Conservation (phyloP, 371 early-diverging fungal genomes). For the Smittium mucronatum region DNA sequence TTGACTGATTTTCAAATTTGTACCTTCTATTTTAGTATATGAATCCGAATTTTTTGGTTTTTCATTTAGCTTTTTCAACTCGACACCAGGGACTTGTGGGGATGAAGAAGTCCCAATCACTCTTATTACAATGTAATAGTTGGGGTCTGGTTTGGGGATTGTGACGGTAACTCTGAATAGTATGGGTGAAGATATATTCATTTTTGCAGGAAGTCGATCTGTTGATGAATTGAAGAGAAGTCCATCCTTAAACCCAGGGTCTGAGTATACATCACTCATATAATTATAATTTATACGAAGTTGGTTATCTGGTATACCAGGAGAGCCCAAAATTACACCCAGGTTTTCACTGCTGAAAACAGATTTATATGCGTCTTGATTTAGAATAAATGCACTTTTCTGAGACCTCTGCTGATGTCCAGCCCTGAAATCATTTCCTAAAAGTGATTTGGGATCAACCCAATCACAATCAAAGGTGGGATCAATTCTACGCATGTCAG, state of each 20-base stretch:
- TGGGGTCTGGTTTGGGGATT: slow-evolving; percentile 28
- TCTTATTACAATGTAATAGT: slow-evolving; percentile 23
- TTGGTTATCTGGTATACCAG: slow-evolving; percentile 16
- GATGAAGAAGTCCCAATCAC: slow-evolving; percentile 10
- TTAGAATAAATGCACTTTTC: background rate
- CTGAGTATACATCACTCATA: slow-evolving; percentile 27
- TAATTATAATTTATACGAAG: slow-evolving; percentile 22
- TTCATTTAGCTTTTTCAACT: too few species aligned
- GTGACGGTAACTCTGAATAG: slow-evolving; percentile 30
- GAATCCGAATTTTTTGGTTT: background rate
- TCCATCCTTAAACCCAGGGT: slow-evolving; percentile 34
- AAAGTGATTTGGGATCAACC: background rate
- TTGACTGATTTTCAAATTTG: background rate
- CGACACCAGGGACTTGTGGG: background rate
- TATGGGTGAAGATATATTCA: slow-evolving; percentile 27
- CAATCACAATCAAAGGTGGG: slow-evolving; percentile 5
- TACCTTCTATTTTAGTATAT: background rate
- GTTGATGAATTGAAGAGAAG: slow-evolving; percentile 32
- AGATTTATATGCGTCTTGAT: background rate
- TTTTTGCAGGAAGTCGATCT: slow-evolving; percentile 32
- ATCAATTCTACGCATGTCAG: slow-evolving; percentile 1
- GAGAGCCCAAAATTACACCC: background rate
- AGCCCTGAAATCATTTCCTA: background rate
- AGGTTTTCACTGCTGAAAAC: background rate
- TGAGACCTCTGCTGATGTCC: background rate